A percentile compares a stretch with the other conserved stretches of the same genome.
Conservation (phyloP, 1,284 basidiomycete genomes). For the Pyrrhoderma lamaoense region DNA sequence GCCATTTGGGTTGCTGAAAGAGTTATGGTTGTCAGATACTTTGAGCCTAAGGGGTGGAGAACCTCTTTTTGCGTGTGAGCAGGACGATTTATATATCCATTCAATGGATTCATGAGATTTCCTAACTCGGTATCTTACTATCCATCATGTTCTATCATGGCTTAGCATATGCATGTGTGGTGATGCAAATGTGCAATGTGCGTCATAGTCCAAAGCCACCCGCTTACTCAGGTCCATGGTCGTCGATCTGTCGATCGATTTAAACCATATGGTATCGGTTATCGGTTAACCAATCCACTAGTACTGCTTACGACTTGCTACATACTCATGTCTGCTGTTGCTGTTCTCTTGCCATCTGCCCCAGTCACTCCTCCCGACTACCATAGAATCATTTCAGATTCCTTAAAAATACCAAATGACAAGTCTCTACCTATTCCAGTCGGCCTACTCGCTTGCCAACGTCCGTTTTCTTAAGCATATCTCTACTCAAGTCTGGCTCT, state of each 20-base stretch:
- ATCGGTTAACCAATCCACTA: too few species aligned
- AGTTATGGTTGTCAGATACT: not conserved
- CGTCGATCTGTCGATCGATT: not conserved
- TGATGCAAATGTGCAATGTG: too few species aligned
- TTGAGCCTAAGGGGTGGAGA: too few species aligned
- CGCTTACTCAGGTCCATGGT: not conserved
- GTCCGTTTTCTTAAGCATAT: conserved; percentile 31
- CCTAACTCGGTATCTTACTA: too few species aligned
- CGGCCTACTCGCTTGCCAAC: conserved; percentile 66
- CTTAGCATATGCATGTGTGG: too few species aligned
- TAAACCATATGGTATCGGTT: too few species aligned
- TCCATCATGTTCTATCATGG: too few species aligned
- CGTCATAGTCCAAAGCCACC: not conserved
- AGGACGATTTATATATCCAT: too few species aligned
- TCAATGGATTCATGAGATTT: too few species aligned
- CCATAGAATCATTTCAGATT: conserved; percentile 54
- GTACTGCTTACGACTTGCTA: too few species aligned
- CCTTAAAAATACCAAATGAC: conserved; percentile 46
- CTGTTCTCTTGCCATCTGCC: conserved; percentile 30
- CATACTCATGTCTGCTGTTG: conserved; percentile 29
- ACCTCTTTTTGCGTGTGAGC: too few species aligned
- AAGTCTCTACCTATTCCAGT: conserved; percentile 50
- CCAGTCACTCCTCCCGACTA: conserved; percentile 44
- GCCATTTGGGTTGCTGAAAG: conserved; percentile 11
- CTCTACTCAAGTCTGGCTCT: too few species aligned